Evolutionary conservation across 208 protist genomes (phyloP).

Genomic region (Trichomonas gallinae): DNA sequence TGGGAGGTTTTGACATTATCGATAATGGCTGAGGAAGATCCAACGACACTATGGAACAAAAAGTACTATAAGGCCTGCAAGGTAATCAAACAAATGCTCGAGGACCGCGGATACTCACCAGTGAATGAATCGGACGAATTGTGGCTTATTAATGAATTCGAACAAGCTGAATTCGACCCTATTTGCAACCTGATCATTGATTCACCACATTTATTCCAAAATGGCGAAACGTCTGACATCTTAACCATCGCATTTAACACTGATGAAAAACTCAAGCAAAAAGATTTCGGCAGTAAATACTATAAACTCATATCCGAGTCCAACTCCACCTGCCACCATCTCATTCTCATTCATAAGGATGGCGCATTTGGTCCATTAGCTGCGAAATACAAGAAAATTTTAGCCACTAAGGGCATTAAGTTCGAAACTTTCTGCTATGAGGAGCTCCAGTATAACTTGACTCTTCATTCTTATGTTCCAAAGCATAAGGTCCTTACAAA

Average conservation of each 20-base stretch:
- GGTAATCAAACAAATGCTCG: not conserved
- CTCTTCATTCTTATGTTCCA: conserved; percentile 81
- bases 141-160: not conserved
- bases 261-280: not conserved
- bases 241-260: not conserved
- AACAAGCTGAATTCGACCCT: not conserved
- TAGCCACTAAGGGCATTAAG: not conserved
- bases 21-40: not conserved
- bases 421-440: conserved; percentile 78
- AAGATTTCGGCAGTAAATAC: not conserved
- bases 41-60: not conserved
- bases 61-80: not conserved
- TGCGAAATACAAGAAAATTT: not conserved
- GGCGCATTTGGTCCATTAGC: not conserved
- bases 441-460: conserved; percentile 87
- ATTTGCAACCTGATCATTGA: not conserved
- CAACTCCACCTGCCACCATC: not conserved
- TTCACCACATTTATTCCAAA: not conserved
- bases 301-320: not conserved
- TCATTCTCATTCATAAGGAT: not conserved
- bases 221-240: not conserved
- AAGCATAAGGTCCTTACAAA: conserved; percentile 67
- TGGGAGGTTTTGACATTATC: too few species aligned
- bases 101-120: not conserved
- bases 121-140: not conserved